Base-by-base conservation (phyloP, 2,329 filamentous ascomycete species). In the Talaromyces marneffei region DNA sequence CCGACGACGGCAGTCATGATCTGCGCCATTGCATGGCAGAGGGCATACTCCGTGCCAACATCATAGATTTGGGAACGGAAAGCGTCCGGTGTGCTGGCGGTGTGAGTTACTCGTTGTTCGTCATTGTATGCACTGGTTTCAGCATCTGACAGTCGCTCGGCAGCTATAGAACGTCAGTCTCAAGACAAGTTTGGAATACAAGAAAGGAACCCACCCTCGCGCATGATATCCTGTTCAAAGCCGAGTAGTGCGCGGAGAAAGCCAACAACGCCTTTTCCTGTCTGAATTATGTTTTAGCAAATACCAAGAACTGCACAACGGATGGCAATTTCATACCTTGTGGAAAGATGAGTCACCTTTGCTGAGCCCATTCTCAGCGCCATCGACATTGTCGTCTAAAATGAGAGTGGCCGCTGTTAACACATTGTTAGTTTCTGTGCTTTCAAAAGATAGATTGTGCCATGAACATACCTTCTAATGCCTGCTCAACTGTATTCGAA, bases 151-250 rank as follows among this genome's bases (percentile, higher is more conserved):
- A 99, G 81, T 54, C 85, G 83, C 27, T 85, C 82, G 14, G 86
- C 85, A 23, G 94, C 91, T 83, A 64, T 56, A 25, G n/a, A 14
- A 39, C 68, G 65, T 71, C 58, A 70, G 64, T 56, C 42, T 56
- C 44, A 29, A 54, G 39, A 12, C 4, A 37, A 48, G n/a, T 31
- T 23, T 53, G 8, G 54, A 46, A 50, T 39, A 37, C 44, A 54
- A 57, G 27, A 48, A 44, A 56, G 59, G 53, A 48, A 61, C 75
- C 63, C 59, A 84, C 82, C 82, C 78, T 95, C 87, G 61, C 85
- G 86, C 88, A 97, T 94, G 66, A 95, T 83, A 3, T 94, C 87
- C 74, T 95, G 92, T 76, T 97, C 94, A 69, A 96, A 94, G 1
- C 92, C 92, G 1, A 97, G 79, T 2, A 94, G 88, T 18, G 92